Conservation (phyloP, 306 rosid genomes). For the Acacia confusa region DNA sequence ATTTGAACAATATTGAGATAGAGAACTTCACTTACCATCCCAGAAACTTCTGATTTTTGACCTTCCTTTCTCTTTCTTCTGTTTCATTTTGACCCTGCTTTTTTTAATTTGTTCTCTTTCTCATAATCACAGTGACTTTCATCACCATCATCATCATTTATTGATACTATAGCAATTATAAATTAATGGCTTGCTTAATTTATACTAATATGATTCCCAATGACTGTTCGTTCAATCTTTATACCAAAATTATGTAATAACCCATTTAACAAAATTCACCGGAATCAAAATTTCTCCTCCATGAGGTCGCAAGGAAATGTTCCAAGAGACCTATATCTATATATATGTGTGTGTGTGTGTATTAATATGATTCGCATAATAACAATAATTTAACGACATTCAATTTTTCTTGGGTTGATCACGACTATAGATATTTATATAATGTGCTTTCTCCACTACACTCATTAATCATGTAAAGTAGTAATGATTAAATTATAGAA, state of each 20-base stretch:
- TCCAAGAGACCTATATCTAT: too few relatives aligned
- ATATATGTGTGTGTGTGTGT: too few relatives aligned
- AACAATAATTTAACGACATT: background rate
- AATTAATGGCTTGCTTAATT: background rate
- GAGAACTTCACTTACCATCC: background rate
- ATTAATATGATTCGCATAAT: background rate
- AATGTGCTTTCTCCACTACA: too few relatives aligned
- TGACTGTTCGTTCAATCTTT: too few relatives aligned
- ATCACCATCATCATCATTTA: background rate
- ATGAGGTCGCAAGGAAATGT: too few relatives aligned
- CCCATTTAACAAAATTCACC: background rate
- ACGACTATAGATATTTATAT: too few relatives aligned
- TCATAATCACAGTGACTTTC: background rate
- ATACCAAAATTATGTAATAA: background rate
- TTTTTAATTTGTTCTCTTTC: background rate
- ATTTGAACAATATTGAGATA: background rate
- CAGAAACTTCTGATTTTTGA: slow-evolving; percentile 14
- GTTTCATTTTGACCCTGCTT: background rate
- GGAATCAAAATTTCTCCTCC: too few relatives aligned
- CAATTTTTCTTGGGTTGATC: too few relatives aligned
- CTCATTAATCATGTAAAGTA: background rate
- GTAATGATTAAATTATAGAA: background rate
- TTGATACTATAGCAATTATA: background rate
- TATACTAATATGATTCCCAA: too few relatives aligned
- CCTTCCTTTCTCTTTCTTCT: too few relatives aligned